A percentile compares a stretch with the other conserved stretches of the same genome.
These are phyloP conservation scores for Isatis tinctoria DNA, from an alignment of 345 rosid genomes.

Conservation along the genomic window DNA sequence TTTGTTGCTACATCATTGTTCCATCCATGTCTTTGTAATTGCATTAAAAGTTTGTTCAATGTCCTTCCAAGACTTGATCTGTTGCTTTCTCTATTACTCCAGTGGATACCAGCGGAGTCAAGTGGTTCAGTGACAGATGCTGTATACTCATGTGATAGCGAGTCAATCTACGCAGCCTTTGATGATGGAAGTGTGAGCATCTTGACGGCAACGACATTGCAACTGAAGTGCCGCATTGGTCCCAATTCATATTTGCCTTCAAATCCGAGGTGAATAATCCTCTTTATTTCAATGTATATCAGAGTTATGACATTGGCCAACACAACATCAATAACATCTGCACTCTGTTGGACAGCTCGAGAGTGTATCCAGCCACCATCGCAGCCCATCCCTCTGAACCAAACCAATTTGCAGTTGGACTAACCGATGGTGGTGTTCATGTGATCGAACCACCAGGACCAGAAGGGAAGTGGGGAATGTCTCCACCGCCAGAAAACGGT, in stretches of 20 bases:
- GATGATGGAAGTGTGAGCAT: slow-evolving; percentile 41
- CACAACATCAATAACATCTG: background rate
- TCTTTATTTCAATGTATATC: background rate
- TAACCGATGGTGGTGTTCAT: slow-evolving; percentile 40
- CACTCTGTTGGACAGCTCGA: slow-evolving; percentile 24
- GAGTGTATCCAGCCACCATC: slow-evolving; percentile 37
- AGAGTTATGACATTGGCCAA: background rate
- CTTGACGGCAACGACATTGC: slow-evolving; percentile 34
- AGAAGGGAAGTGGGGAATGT: slow-evolving; percentile 39
- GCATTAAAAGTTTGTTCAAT: background rate
- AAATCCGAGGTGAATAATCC: slow-evolving; percentile 33
- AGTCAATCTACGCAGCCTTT: slow-evolving; percentile 37
- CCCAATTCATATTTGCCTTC: slow-evolving; percentile 38
- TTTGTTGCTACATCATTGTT: slow-evolving; percentile 1
- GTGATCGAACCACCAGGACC: slow-evolving; percentile 40
- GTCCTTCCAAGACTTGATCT: background rate
- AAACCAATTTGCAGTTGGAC: slow-evolving; percentile 41
- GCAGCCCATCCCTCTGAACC: slow-evolving; percentile 44
- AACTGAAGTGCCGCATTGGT: slow-evolving; percentile 35
- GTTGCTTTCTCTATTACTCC: background rate
- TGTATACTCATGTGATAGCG: slow-evolving; percentile 46
- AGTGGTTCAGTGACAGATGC: slow-evolving; percentile 40
- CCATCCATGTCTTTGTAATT: background rate
- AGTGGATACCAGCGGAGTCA: slow-evolving; percentile 40
- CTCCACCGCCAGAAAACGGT: slow-evolving; percentile 31